phyloP scores from a whole-genome alignment of 345 rosid genomes.

The Populus davidiana region DNA sequence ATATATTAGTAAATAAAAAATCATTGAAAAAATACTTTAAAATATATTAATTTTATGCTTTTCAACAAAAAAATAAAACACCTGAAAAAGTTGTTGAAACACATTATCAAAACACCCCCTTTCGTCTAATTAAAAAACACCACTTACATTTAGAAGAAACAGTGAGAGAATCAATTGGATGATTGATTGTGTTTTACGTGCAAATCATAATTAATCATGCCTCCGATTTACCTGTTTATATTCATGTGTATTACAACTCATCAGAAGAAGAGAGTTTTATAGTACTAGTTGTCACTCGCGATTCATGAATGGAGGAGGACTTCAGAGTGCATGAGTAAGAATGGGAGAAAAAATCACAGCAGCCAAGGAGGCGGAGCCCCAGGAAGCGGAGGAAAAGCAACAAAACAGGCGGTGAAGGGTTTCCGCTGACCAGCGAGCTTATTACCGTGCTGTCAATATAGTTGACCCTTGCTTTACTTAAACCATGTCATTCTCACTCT shows the following conservation, averaged over 20 bases:
- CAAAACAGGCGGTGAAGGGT: not conserved
- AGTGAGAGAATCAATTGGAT: no score
- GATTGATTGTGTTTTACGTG: no score
- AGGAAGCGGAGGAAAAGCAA: not conserved
- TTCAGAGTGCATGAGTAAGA: not conserved
- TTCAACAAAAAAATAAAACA: no score
- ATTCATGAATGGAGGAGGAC: not conserved
- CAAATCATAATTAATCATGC: no score
- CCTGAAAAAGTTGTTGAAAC: no score
- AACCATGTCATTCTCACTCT: conserved; percentile 3
- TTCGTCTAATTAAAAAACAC: no score
- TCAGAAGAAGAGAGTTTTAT: not conserved
- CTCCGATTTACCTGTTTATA: no score
- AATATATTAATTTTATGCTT: no score
- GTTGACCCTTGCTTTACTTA: not conserved
- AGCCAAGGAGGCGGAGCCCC: not conserved
- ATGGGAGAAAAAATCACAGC: not conserved
- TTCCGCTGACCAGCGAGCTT: not conserved
- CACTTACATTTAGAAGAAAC: no score
- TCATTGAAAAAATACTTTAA: no score
- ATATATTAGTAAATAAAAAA: no score
- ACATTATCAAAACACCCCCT: no score
- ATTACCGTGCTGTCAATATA: not conserved
- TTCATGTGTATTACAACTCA: not conserved
- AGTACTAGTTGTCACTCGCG: not conserved